Conservation (phyloP, 2,329 filamentous ascomycete genomes). For the Penicillium olsonii region DNA sequence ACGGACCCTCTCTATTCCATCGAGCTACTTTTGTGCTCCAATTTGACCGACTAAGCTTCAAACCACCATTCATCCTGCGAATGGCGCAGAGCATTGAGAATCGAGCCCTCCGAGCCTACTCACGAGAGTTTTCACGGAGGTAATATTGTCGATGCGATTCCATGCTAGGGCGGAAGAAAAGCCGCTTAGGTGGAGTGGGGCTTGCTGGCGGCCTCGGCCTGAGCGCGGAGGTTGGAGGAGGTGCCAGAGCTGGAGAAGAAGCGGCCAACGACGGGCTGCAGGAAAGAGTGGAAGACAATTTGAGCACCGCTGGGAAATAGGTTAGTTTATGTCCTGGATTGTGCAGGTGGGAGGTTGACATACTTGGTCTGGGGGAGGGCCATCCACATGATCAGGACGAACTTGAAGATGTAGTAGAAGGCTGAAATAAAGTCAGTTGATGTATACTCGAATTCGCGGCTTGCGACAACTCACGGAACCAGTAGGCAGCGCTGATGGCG, state of each 20-base stretch:
- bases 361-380: slow-evolving; percentile 92
- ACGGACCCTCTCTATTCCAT: slow-evolving; percentile 12
- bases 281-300: slow-evolving; percentile 93
- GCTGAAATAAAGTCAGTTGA: slow-evolving; percentile 46
- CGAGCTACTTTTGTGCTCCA: slow-evolving; percentile 11
- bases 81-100: slow-evolving; percentile 13
- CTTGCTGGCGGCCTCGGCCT: slow-evolving; percentile 71
- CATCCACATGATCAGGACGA: slow-evolving; percentile 96
- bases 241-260: slow-evolving; percentile 81
- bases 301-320: slow-evolving; percentile 73
- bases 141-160: slow-evolving; percentile 25
- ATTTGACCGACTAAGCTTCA: slow-evolving; percentile 12
- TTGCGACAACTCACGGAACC: slow-evolving; percentile 58
- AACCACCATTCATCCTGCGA: slow-evolving; percentile 3
- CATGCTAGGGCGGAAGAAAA: slow-evolving; percentile 14
- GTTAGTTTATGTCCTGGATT: no score
- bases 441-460: background rate
- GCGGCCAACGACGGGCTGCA: slow-evolving; percentile 86
- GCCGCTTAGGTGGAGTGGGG: slow-evolving; percentile 62
- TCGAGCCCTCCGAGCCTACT: slow-evolving; percentile 19
- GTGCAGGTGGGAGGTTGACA: slow-evolving; percentile 39
- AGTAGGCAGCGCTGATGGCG: slow-evolving; percentile 67
- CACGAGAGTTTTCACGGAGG: slow-evolving; percentile 6
- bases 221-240: slow-evolving; percentile 82
- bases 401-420: slow-evolving; percentile 99